Conservation (phyloP, 441 rosid species). For the Croton laevigatus region DNA sequence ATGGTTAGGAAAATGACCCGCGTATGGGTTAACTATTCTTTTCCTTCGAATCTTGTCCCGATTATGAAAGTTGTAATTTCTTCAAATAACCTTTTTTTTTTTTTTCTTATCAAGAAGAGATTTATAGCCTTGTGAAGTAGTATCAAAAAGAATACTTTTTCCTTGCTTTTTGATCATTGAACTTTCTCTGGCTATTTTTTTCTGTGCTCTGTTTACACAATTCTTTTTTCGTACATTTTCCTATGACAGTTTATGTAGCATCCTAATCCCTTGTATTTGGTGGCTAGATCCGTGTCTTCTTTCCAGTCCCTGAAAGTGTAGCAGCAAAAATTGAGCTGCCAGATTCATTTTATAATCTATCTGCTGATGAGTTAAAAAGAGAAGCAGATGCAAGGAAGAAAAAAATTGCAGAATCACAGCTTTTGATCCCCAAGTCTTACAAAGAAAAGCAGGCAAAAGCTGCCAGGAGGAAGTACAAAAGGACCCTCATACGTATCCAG, state of each 20-base stretch:
- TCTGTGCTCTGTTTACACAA: background rate
- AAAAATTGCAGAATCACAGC: conserved; percentile 81
- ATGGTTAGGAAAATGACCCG: background rate
- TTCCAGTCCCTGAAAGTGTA: conserved; percentile 73
- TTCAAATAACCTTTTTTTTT: background rate
- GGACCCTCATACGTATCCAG: conserved; percentile 67
- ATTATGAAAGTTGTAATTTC: background rate
- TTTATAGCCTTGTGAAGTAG: background rate
- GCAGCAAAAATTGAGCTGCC: conserved; percentile 87
- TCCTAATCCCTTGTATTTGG: conserved; percentile 4
- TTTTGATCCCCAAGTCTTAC: conserved; percentile 77
- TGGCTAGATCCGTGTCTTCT: conserved; percentile 66
- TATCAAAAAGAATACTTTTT: background rate
- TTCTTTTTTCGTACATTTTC: background rate
- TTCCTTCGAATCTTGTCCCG: background rate
- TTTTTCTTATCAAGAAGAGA: background rate
- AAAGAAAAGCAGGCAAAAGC: conserved; percentile 88
- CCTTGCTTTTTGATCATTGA: background rate
- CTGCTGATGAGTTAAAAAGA: conserved; percentile 63
- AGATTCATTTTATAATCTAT: conserved; percentile 82
- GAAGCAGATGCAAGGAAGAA: conserved; percentile 84
- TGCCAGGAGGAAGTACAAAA: conserved; percentile 54
- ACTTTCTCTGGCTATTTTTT: background rate
- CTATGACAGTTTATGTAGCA: background rate
- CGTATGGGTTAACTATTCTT: background rate